phyloP scores from a whole-genome alignment of 768 basidiomycete species.

The Collybia sordida region DNA sequence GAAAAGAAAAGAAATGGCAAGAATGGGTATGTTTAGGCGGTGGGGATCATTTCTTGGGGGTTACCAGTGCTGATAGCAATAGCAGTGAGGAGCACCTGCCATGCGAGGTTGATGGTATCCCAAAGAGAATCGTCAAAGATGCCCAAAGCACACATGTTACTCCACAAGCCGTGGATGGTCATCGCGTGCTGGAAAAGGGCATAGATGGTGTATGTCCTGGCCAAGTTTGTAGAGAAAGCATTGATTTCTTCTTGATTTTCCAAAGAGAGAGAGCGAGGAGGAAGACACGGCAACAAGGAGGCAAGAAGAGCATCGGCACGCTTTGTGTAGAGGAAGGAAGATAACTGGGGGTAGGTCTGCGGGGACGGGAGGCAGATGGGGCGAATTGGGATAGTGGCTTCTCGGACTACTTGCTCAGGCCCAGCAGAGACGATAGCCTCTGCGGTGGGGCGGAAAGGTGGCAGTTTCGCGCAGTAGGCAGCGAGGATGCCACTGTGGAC shows the following conservation, averaged over 20 bases:
- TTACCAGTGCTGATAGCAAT: slow-evolving; percentile 50
- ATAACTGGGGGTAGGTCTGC: slow-evolving; percentile 56
- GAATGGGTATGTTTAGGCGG: not conserved
- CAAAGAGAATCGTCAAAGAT: slow-evolving; percentile 65
- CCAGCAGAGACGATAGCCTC: slow-evolving; percentile 25
- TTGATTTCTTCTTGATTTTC: slow-evolving; percentile 15
- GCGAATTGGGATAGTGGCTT: slow-evolving; percentile 52
- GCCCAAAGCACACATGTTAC: slow-evolving; percentile 70
- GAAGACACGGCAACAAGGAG: slow-evolving; percentile 43
- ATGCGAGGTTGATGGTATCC: slow-evolving; percentile 64
- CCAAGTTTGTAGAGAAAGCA: slow-evolving; percentile 32
- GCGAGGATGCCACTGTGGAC: slow-evolving; percentile 72
- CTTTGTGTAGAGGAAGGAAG: slow-evolving; percentile 68
- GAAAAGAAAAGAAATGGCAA: not conserved
- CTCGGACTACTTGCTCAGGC: slow-evolving; percentile 16
- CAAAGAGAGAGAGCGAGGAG: slow-evolving; percentile 27
- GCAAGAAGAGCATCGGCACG: slow-evolving; percentile 48
- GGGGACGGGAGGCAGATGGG: slow-evolving; percentile 65
- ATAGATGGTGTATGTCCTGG: slow-evolving; percentile 39
- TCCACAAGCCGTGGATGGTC: slow-evolving; percentile 66
- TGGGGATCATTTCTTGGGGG: slow-evolving; percentile 15
- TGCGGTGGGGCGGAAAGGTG: slow-evolving; percentile 44
- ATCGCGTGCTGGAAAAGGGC: slow-evolving; percentile 49
- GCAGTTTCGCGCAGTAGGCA: slow-evolving; percentile 64
- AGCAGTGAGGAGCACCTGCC: slow-evolving; percentile 65